Base-by-base conservation (phyloP, 2,329 filamentous ascomycete genomes). In the Pyricularia pennisetigena region DNA sequence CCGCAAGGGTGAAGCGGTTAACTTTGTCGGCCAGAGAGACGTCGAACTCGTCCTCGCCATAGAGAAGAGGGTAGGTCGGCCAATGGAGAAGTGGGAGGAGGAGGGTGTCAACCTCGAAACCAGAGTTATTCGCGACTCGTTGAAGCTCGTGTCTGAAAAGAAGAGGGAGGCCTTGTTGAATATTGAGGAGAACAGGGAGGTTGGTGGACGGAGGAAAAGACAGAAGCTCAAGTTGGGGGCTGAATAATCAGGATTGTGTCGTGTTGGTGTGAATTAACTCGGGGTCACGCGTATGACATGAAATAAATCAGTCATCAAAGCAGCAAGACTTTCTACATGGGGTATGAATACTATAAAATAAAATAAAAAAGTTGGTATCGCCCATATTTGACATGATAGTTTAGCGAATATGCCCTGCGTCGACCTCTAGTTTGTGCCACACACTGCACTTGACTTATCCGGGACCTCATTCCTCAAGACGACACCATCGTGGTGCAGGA, bases 101-200 rank as follows among this genome's bases (percentile, higher is more conserved):
- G 93, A 97, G 74, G 92, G 92, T 0, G 95, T 99, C 68, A 98
- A 93, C 79, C 81, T 99, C n/a, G 94, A 98, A 82, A 91, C 90
- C 1, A 85, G 95, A 69, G 93, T 99, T 28, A 83, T 97, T 65
- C 85, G 91, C 68, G 94, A 97, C 71, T 88, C 90, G 49, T 80
- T 99, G 75, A 97, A 97, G 83, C 78, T 92, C 64, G 95, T 99
- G 6, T 90, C 91, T n/a, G 92, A 96, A 82, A 97, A 94, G 86
- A 97, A 97, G 85, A 86, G 94, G 69, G 93, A 97, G 79, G 95
- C 94, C 0, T 77, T 94, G 77, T 78, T 97, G 73, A 92, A 96
- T 78, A 92, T 98, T 72, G 95, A 97, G 77, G 93, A 98, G 79
- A 90, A 92, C 12, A 89, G 90, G 73, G 94, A 98, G 79, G 93